These are phyloP conservation scores for Posidonia australis DNA, from an alignment of 106 monocot genomes.

Conservation along the genomic window DNA sequence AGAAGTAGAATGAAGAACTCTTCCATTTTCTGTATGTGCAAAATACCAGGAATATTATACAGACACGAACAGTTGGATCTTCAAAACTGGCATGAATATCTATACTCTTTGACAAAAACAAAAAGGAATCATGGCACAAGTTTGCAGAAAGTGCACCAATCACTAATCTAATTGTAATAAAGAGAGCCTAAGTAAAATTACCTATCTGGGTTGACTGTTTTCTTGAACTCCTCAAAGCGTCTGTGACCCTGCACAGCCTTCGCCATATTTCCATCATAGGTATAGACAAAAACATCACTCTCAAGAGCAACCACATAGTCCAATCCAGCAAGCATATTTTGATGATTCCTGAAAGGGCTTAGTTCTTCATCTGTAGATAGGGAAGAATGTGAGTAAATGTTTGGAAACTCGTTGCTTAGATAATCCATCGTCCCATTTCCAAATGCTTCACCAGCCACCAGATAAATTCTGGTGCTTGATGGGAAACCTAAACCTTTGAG, in stretches of 20 bases:
- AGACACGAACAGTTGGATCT: background rate
- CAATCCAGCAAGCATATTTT: slow-evolving; percentile 97
- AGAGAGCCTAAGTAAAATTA: slow-evolving; percentile 6
- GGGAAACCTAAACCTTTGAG: slow-evolving; percentile 82
- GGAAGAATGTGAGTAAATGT: slow-evolving; percentile 62
- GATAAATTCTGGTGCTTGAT: slow-evolving; percentile 70
- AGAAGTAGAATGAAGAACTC: background rate
- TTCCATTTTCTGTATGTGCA: too few species aligned
- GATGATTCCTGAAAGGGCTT: slow-evolving; percentile 51
- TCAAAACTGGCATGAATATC: background rate
- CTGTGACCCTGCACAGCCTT: slow-evolving; percentile 97
- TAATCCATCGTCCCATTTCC: slow-evolving; percentile 81
- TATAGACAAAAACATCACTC: slow-evolving; percentile 90
- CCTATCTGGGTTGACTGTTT: slow-evolving; percentile 91
- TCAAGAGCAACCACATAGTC: slow-evolving; percentile 89
- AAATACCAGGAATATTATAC: background rate
- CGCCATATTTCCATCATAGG: slow-evolving; percentile 99
- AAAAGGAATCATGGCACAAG: background rate
- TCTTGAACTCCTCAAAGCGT: slow-evolving; percentile 78
- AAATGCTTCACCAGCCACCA: slow-evolving; percentile 88
- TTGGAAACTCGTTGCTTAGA: slow-evolving; percentile 65
- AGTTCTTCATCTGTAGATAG: slow-evolving; percentile 69
- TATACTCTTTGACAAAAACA: background rate
- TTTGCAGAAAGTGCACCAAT: too few species aligned
- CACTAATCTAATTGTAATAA: background rate